These are phyloP conservation scores for Cairneyella variabilis DNA, from an alignment of 495 filamentous ascomycete genomes.

Conservation along the genomic window DNA sequence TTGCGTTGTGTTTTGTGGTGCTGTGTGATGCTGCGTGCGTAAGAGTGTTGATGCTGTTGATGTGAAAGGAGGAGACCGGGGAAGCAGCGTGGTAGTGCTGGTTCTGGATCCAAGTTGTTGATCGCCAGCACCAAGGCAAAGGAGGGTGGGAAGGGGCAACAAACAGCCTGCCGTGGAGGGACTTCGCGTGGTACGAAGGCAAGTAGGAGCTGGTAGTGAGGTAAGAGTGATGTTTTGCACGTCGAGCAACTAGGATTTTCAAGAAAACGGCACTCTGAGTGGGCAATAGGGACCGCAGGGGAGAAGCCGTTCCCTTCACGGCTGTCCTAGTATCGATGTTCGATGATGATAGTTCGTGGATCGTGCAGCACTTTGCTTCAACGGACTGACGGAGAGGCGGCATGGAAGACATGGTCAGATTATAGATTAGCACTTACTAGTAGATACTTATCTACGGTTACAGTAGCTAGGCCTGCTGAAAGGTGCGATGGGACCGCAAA, in stretches of 20 bases:
- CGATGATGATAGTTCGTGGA: conserved; percentile 5
- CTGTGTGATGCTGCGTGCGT: too few species aligned
- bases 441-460: background rate
- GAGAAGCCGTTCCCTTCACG: background rate
- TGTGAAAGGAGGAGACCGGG: too few species aligned
- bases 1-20: too few species aligned
- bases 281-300: background rate
- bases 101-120: too few species aligned
- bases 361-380: background rate
- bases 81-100: too few species aligned
- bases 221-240: background rate
- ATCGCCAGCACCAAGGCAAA: too few species aligned
- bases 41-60: too few species aligned
- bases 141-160: too few species aligned
- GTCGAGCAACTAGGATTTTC: background rate
- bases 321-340: background rate
- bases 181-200: too few species aligned
- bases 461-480: too few species aligned
- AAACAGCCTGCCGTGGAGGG: too few species aligned
- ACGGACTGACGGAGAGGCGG: background rate
- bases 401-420: background rate
- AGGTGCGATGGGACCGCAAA: background rate
- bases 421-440: background rate
- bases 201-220: too few species aligned
- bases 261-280: background rate